Evolutionary conservation across 2,329 filamentous ascomycete genomes (phyloP).

Genomic region (Exophiala calicioides): DNA sequence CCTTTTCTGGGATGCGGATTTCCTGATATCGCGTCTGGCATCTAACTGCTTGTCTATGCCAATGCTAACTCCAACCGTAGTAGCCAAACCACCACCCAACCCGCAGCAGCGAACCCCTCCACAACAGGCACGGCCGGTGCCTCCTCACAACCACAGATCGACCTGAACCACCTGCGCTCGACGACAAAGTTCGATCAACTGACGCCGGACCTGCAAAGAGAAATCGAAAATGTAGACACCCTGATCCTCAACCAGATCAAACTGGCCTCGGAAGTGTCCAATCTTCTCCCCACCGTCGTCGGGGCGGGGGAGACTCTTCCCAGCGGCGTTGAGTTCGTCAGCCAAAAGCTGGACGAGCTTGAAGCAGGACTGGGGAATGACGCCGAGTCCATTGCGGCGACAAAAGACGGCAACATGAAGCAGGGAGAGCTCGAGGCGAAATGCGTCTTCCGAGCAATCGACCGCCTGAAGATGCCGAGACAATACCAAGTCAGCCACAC

Average conservation of each 20-base stretch:
- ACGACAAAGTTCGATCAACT: conserved; percentile 93
- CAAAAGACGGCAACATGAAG: conserved; percentile 57
- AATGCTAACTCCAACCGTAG: conserved; percentile 5
- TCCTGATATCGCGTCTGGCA: too few relatives aligned
- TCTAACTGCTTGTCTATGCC: neutral
- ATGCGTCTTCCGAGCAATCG: conserved; percentile 70
- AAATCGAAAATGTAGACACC: conserved; percentile 76
- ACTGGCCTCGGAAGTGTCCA: conserved; percentile 71
- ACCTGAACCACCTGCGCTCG: conserved; percentile 73
- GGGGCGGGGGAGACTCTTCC: conserved; percentile 65
- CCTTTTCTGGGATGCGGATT: neutral
- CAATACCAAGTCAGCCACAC: conserved; percentile 57
- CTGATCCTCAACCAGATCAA: conserved; percentile 78
- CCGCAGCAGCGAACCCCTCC: conserved; percentile 15
- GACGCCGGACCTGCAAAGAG: conserved; percentile 73
- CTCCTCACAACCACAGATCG: conserved; percentile 73
- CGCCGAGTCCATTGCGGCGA: conserved; percentile 59
- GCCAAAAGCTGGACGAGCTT: conserved; percentile 62
- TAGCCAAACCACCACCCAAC: conserved; percentile 11
- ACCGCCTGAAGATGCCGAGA: conserved; percentile 70
- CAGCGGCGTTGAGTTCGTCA: conserved; percentile 65
- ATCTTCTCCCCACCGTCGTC: conserved; percentile 65
- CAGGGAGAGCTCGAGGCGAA: conserved; percentile 70
- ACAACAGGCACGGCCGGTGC: conserved; percentile 51
- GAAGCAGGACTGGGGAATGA: conserved; percentile 65